Percentiles rank a stretch among this genome's conserved stretches.
These are phyloP conservation scores for Boletus barrowsii DNA, from an alignment of 768 basidiomycete genomes.

Conservation along the genomic window DNA sequence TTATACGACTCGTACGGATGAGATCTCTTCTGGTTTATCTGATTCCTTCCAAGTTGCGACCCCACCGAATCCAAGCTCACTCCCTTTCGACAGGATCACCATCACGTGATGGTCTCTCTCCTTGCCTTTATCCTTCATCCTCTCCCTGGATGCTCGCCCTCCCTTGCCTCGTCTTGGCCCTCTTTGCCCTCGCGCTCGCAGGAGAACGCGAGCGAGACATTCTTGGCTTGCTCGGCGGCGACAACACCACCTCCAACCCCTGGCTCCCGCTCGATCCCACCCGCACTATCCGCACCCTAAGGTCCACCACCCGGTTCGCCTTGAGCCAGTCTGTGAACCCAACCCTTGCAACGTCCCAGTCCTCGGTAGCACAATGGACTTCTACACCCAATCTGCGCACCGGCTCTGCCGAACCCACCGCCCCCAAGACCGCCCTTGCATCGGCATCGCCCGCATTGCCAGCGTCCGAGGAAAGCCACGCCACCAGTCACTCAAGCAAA, in stretches of 20 bases:
- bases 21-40: no score
- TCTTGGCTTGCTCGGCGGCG: slow-evolving; percentile 14
- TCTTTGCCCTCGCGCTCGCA: slow-evolving; percentile 1
- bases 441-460: slow-evolving; percentile 1
- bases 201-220: slow-evolving; percentile 7
- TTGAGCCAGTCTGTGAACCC: not conserved
- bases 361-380: not conserved
- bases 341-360: not conserved
- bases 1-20: slow-evolving; percentile 44
- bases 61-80: no score
- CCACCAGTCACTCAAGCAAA: slow-evolving; percentile 41
- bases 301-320: not conserved
- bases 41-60: no score
- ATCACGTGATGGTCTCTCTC: no score
- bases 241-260: not conserved
- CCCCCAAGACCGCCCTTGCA: not conserved
- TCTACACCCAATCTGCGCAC: not conserved
- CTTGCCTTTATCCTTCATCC: no score
- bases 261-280: not conserved
- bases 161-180: not conserved
- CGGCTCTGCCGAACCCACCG: not conserved
- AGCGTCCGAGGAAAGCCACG: slow-evolving; percentile 4
- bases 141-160: not conserved
- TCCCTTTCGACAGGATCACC: no score
- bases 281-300: not conserved